Conservation (phyloP, 352 stramenopile genomes). For the Globisporangium acanthophoron region DNA sequence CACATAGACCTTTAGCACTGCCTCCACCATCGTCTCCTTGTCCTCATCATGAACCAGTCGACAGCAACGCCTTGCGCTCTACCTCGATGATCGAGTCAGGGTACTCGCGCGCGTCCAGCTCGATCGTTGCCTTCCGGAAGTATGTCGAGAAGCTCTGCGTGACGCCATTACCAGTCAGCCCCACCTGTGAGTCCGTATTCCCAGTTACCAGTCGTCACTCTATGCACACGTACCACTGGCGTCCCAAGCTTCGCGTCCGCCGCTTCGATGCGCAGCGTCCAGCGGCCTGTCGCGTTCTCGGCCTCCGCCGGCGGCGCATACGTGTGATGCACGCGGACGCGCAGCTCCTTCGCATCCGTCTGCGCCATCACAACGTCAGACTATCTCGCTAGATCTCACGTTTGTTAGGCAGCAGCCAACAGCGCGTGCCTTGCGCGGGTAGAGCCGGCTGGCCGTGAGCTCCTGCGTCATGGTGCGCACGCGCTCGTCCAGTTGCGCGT, state of each 20-base stretch:
- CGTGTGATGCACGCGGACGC: conserved; percentile 56
- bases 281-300: conserved; percentile 35
- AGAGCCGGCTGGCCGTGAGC: conserved; percentile 52
- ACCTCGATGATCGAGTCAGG: conserved; percentile 66
- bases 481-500: conserved; percentile 37
- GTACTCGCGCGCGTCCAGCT: conserved; percentile 64
- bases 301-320: conserved; percentile 36
- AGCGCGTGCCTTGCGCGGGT: conserved; percentile 32
- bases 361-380: conserved; percentile 9
- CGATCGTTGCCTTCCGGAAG: conserved; percentile 71
- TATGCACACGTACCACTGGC: conserved; percentile 29
- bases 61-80: not conserved
- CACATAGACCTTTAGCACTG: too few species aligned
- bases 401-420: not conserved
- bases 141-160: conserved; percentile 69
- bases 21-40: too few species aligned
- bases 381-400: not conserved
- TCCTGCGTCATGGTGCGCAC: conserved; percentile 45
- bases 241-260: conserved; percentile 25
- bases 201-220: not conserved
- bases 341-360: conserved; percentile 52
- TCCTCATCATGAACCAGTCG: not conserved
- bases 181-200: not conserved
- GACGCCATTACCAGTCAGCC: not conserved
- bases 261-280: conserved; percentile 65